Evolutionary conservation across 495 filamentous ascomycete genomes (phyloP), one percentile per base, ranked within the genome.

Genomic region (Xylaria cubensis): DNA sequence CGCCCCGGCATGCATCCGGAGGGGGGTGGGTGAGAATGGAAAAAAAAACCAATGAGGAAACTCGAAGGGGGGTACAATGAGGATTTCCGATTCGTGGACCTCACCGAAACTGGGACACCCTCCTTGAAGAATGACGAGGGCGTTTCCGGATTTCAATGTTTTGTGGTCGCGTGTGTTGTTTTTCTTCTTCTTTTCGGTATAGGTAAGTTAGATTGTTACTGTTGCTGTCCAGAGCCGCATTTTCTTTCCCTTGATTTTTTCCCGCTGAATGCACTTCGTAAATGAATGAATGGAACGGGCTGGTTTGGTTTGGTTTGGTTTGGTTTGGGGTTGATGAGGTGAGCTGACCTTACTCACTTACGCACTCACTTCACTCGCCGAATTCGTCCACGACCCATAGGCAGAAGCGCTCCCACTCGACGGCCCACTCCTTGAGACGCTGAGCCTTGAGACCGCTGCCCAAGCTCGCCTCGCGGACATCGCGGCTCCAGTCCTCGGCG

Each of bases 401-500:
- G 79, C 95, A 98, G 77, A 97, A 99, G 72, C 87, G 84, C 83
- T 99, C 96, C 90, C 95, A 98, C 62, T 91, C 87, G 56, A 86
- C 80, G 53, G 86, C 87, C 92, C 94, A 98, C 76, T 95, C 86
- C 78, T 87, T 88, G 82, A 98, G 78, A 64, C 91, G 87, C 71
- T 88, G 72, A 2, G 92, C 92, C 79, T 95, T 91, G 24, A 91
- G 69, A 0, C 94, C 91, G 66, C 86, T 84, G n/a, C 94, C 96
- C 73, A 92, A 79, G 26, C 90, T 88, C 2, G 92, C 94, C 64
- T 92, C 89, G 64, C 87, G 88, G 61, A 97, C 86, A 51, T 89
- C 93, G 44, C 85, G 82, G 48, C 85, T 80, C 92, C 95, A 97
- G 64, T 90, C 87, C 12, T 90, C 87, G 3, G 84, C 71, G 17